Percentiles rank a stretch among this genome's conserved stretches.
Evolutionary conservation across 73 alveolate species (phyloP).

Genomic region (Tetrahymena malaccensis): DNA sequence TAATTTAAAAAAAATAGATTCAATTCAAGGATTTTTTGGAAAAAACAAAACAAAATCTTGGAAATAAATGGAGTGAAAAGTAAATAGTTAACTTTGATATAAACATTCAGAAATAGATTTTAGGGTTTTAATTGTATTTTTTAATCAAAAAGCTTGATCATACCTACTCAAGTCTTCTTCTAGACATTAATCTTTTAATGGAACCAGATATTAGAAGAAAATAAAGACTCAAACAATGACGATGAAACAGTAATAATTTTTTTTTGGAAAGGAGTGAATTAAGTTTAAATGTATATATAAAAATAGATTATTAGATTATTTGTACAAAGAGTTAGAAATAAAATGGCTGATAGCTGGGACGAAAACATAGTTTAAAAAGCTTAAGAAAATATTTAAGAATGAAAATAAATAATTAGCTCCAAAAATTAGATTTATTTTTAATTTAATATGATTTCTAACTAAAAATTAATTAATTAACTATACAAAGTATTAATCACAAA

Average conservation of each 20-base stretch:
- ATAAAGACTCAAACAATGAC: neutral
- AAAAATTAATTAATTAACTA: too few species aligned
- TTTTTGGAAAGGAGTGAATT: neutral
- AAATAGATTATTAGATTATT: neutral
- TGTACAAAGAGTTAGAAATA: neutral
- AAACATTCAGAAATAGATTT: too few species aligned
- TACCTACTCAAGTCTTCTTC: neutral
- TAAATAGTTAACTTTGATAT: neutral
- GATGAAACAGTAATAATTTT: neutral
- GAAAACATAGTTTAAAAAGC: neutral
- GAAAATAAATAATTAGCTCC: neutral
- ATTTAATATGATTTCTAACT: too few species aligned
- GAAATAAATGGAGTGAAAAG: neutral
- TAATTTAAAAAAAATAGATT: neutral
- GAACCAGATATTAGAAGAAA: neutral
- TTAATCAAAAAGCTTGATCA: neutral
- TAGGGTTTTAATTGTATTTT: neutral
- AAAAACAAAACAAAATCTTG: neutral
- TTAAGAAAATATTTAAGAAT: neutral
- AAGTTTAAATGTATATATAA: neutral
- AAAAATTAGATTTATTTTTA: neutral
- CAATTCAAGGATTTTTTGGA: neutral
- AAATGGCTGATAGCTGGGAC: neutral
- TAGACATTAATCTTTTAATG: neutral
- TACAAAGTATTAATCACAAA: neutral